Conservation (phyloP, 257 asterid genomes). For the Prunella vulgaris region DNA sequence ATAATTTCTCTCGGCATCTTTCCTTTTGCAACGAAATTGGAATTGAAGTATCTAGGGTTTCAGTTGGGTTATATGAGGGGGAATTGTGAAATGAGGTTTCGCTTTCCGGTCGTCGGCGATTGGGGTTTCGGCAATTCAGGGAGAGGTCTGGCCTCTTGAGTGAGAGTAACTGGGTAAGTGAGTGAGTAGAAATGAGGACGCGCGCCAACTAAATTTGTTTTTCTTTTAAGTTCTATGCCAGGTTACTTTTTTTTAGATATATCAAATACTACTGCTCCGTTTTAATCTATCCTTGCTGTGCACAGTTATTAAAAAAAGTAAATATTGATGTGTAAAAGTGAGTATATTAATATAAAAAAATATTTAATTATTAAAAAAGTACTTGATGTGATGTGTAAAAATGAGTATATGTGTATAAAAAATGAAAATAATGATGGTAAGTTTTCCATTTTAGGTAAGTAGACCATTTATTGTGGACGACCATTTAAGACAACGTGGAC, state of each 20-base stretch:
- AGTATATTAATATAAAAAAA: too few relatives aligned
- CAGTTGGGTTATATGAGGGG: not conserved
- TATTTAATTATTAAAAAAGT: too few relatives aligned
- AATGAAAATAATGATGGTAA: too few relatives aligned
- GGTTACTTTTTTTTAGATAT: not conserved
- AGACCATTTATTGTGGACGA: too few relatives aligned
- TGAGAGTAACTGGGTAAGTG: not conserved
- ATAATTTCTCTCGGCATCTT: slow-evolving; percentile 96
- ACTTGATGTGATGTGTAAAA: too few relatives aligned
- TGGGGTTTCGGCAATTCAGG: not conserved
- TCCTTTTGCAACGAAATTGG: slow-evolving; percentile 7
- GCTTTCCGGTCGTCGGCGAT: not conserved
- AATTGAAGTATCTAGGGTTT: slow-evolving; percentile 25
- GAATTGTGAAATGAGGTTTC: not conserved
- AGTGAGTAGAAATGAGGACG: not conserved
- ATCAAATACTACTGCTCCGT: too few relatives aligned
- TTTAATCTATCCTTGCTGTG: too few relatives aligned
- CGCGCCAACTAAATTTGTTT: slow-evolving; percentile 12
- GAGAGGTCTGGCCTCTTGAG: not conserved
- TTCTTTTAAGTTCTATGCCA: not conserved
- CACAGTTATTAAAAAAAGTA: too few relatives aligned
- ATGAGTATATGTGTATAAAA: too few relatives aligned
- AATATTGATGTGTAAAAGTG: too few relatives aligned
- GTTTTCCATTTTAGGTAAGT: too few relatives aligned
- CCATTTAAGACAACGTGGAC: too few relatives aligned